phyloP scores from a whole-genome alignment of 1,284 basidiomycete genomes.

The Volvariella surrecta region DNA sequence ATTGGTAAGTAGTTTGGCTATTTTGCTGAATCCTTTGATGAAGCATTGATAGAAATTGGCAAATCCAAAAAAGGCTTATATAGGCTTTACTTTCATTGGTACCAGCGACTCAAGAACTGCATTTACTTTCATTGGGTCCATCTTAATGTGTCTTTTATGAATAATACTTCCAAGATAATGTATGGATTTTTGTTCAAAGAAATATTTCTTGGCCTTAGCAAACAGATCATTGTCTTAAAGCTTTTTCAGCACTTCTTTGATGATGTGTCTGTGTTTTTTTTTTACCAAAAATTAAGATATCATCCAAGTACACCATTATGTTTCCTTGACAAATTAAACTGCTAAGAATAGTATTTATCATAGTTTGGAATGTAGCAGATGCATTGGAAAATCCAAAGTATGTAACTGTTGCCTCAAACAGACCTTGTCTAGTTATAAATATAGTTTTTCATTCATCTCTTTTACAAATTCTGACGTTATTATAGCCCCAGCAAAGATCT shows the following conservation, averaged over 20 bases:
- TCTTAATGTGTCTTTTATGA: no score
- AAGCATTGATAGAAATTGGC: no score
- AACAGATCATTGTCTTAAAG: not conserved
- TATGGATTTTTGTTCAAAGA: no score
- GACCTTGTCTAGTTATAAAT: constrained; percentile 16
- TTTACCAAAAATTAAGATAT: not conserved
- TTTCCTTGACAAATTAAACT: no score
- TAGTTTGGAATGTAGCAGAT: not conserved
- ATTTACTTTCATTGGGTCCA: no score
- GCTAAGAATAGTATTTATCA: not conserved
- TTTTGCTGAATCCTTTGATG: no score
- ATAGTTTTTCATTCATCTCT: constrained; percentile 25
- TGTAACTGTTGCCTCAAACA: not conserved
- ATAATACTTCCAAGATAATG: no score
- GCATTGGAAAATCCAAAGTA: not conserved
- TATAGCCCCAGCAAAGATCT: no score
- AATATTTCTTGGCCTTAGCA: not conserved
- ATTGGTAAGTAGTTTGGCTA: no score
- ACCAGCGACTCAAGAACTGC: no score
- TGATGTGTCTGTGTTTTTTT: not conserved
- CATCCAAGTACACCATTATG: not conserved
- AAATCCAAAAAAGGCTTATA: no score
- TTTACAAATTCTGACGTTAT: constrained; percentile 16
- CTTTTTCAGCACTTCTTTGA: not conserved
- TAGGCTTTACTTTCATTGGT: no score